These are phyloP conservation scores for Hawksworthiomyces lignivorus DNA, from an alignment of 2,329 filamentous ascomycete genomes.

Conservation along the genomic window DNA sequence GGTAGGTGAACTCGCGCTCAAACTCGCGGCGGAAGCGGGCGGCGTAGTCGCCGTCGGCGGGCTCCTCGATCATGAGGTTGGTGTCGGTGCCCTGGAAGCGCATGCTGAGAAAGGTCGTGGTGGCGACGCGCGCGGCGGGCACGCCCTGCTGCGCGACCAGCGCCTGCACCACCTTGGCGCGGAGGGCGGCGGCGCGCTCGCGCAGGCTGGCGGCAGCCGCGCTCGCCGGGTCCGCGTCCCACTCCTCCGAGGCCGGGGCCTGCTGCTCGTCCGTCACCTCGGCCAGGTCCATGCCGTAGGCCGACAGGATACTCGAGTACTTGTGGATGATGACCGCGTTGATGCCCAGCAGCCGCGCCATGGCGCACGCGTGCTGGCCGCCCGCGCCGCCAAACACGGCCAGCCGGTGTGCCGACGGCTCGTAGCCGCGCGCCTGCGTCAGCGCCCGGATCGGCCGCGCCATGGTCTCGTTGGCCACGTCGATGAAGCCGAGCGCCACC, in stretches of 20 bases:
- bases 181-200: no score
- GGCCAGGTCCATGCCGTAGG: constrained; percentile 31
- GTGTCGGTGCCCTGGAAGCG: constrained; percentile 84
- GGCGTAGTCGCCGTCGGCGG: constrained; percentile 58
- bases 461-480: constrained; percentile 65
- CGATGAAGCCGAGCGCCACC: constrained; percentile 54
- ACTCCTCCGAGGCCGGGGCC: no score
- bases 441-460: constrained; percentile 61
- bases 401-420: constrained; percentile 60
- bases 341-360: constrained; percentile 61
- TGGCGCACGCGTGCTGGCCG: constrained; percentile 63
- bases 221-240: no score
- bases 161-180: no score
- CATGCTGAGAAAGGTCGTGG: constrained; percentile 91
- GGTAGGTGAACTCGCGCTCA: no score
- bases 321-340: constrained; percentile 61
- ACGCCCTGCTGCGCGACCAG: no score
- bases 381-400: constrained; percentile 68
- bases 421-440: constrained; percentile 64
- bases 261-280: constrained; percentile 27
- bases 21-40: no score
- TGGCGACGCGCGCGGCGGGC: no score
- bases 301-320: constrained; percentile 54
- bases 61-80: constrained; percentile 59
- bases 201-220: no score